Conservation (phyloP, 192 early-diverging fungal species). For the Backusella parvicylindrica region DNA sequence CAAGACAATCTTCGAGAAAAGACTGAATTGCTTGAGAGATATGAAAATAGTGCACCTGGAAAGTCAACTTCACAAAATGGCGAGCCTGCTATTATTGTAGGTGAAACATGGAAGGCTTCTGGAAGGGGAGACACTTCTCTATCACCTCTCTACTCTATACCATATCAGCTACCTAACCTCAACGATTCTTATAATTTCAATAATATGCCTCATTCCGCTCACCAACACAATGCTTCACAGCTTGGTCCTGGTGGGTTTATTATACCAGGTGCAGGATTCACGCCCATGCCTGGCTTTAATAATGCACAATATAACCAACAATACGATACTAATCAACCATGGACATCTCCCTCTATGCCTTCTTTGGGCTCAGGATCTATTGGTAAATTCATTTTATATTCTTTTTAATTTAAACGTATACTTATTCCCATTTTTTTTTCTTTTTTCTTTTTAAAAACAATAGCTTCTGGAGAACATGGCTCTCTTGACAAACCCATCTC, state of each 20-base stretch:
- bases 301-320: background rate
- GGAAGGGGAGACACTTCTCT: background rate
- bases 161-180: background rate
- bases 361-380: background rate
- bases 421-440: background rate
- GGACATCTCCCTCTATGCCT: conserved; percentile 20
- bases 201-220: background rate
- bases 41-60: background rate
- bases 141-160: background rate
- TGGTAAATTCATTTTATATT: background rate
- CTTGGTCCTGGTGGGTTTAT: conserved; percentile 21
- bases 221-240: background rate
- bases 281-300: conserved; percentile 9
- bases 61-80: background rate
- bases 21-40: background rate
- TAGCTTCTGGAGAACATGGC: background rate
- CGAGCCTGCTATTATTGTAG: conserved; percentile 19
- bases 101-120: conserved; percentile 23
- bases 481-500: background rate
- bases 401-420: background rate
- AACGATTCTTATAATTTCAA: background rate
- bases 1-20: conserved; percentile 65
- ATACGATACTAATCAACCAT: conserved; percentile 10
- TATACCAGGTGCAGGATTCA: background rate
- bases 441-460: background rate